Evolutionary conservation across 192 early-diverging fungal species (phyloP), one percentile per base, ranked within the genome.

Genomic region (Funneliformis mosseae): DNA sequence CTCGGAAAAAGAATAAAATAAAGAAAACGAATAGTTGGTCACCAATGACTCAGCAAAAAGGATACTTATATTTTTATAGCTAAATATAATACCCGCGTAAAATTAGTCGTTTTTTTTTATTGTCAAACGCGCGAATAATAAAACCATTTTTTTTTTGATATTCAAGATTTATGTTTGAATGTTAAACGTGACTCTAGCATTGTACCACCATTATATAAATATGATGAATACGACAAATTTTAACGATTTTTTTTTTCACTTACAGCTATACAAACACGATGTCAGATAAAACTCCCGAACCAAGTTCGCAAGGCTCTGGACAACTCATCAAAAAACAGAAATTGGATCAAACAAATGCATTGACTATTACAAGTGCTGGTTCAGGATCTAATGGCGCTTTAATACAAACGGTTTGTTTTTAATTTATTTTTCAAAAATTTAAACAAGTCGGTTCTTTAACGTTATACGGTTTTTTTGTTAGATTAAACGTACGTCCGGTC

Each of bases 401-500:
- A 55, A 69, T 85, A 28, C 84, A 83, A 77, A 87, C 81, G 23
- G 86, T 87, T 81, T 46, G 82, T 33, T 33, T 21, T 27, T 41
- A 10, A n/a, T 16, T 21, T 2, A 38, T 12, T 9, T 18, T 12
- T 43, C 18, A 21, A 45, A 45, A 43, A 28, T 12, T 25, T 42
- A 8, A 1, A 18, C 9, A 23, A 11, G 23, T 28, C 7, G 45
- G 16, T 39, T 7, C n/a, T 33, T 71, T 12, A 28, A 64, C 10
- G 10, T 72, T 28, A 4, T 7, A 6, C 12, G 25, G 27, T 6
- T 28, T 25, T 23, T 21, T 46, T 27, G 28, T 38, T 71, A 60
- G 74, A 39, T 74, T 5, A 70, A 90, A 78, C 87, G 96, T 48
- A 92, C 93, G 8, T 96, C 95, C 8, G 89, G 88, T 16, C 87